Conservation (phyloP, 345 rosid species). For the Eucalyptus tenuipes region DNA sequence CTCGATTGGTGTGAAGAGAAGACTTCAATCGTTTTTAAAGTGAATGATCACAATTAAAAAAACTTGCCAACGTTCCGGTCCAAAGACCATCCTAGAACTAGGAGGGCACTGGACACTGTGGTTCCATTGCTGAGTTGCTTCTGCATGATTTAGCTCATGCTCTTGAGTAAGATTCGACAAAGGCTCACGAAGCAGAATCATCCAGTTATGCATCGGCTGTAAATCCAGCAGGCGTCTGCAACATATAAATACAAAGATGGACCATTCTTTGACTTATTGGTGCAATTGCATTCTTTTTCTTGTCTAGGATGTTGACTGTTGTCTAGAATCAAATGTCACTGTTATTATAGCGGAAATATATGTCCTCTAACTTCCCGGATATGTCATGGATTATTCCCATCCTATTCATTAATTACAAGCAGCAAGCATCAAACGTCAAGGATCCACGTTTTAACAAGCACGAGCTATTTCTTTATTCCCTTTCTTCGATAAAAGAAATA, state of each 20-base stretch:
- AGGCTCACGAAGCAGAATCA: neutral
- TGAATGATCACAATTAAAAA: neutral
- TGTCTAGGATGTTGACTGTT: neutral
- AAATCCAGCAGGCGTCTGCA: neutral
- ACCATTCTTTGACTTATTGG: neutral
- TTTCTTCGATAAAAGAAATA: neutral
- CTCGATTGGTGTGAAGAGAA: neutral
- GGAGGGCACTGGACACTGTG: neutral
- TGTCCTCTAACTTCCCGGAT: neutral
- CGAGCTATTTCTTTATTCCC: neutral
- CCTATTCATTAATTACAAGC: neutral
- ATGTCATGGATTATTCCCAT: neutral
- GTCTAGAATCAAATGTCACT: neutral
- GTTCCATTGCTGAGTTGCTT: neutral
- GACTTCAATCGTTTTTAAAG: neutral
- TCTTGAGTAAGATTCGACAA: neutral
- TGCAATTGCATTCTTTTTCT: neutral
- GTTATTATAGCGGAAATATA: neutral
- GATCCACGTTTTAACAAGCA: neutral
- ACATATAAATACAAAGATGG: neutral
- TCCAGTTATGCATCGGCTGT: neutral
- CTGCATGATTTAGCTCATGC: neutral
- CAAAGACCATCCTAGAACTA: neutral
- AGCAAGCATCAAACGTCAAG: neutral
- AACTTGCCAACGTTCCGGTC: neutral